Evolutionary conservation across 2,329 filamentous ascomycete genomes (phyloP).

Genomic region (Calonectria montana): DNA sequence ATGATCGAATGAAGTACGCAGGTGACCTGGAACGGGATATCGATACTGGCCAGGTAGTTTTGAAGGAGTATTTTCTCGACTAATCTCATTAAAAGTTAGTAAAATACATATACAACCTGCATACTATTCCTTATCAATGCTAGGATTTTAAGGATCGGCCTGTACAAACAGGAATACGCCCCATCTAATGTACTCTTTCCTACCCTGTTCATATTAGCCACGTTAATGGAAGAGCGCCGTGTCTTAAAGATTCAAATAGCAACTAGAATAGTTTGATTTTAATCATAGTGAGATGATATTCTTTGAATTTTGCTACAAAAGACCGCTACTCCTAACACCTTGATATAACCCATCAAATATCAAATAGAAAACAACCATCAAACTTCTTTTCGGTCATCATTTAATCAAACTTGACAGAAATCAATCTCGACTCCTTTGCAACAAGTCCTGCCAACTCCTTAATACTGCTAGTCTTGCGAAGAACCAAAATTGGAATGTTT

Average conservation of each 20-base stretch:
- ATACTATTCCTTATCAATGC: no score
- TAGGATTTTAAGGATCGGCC: no score
- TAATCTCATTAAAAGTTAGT: background rate
- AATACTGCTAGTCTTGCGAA: conserved; percentile 38
- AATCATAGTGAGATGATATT: background rate
- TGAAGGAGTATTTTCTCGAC: conserved; percentile 21
- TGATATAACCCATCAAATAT: background rate
- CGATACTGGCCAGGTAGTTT: background rate
- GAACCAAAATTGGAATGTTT: conserved; percentile 34
- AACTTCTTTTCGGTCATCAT: background rate
- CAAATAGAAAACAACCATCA: background rate
- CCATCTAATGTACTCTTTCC: no score
- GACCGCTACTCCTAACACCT: background rate
- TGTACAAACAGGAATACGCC: no score
- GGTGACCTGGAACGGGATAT: conserved; percentile 21
- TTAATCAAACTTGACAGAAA: conserved; percentile 26
- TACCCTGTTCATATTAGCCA: no score
- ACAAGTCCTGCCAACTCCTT: conserved; percentile 35
- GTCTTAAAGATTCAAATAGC: no score
- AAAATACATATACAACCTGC: background rate
- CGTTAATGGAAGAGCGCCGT: no score
- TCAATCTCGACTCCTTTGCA: conserved; percentile 36
- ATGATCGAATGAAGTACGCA: conserved; percentile 2
- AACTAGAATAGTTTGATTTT: no score
- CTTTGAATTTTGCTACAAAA: background rate